phyloP scores from a whole-genome alignment of 805 yeast genomes.

The Saccharomycopsis sp. region DNA sequence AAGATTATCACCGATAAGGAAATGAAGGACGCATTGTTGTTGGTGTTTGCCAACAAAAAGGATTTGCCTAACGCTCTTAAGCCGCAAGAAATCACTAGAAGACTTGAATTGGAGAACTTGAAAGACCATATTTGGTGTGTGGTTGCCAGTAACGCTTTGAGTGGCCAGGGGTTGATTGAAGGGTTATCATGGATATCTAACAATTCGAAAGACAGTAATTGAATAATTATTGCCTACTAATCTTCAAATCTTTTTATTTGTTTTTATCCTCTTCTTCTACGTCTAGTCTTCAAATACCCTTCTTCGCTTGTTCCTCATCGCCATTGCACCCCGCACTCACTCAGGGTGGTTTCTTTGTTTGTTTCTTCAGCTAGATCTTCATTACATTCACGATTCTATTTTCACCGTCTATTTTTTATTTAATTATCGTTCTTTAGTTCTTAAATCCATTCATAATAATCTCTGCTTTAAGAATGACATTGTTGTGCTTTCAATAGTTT shows the following conservation, averaged over 20 bases:
- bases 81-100: slow-evolving; percentile 75
- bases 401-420: neutral
- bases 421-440: neutral
- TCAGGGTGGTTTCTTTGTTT: no score
- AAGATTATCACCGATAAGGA: slow-evolving; percentile 79
- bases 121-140: slow-evolving; percentile 83
- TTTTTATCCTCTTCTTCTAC: neutral
- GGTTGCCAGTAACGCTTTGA: slow-evolving; percentile 82
- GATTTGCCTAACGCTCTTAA: slow-evolving; percentile 66
- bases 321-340: neutral
- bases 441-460: neutral
- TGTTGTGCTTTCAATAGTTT: neutral
- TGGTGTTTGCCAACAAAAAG: slow-evolving; percentile 87
- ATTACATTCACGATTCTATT: neutral
- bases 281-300: neutral
- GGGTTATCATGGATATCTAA: slow-evolving; percentile 81
- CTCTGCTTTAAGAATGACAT: neutral
- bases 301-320: neutral
- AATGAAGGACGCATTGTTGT: slow-evolving; percentile 68
- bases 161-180: slow-evolving; percentile 86
- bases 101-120: slow-evolving; percentile 52
- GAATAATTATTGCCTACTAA: neutral
- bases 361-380: neutral
- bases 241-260: neutral
- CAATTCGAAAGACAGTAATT: slow-evolving; percentile 36